A percentile compares a stretch with the other conserved stretches of the same genome.
phyloP scores from a whole-genome alignment of 148 eudicot genomes.

The Talinum fruticosum region DNA sequence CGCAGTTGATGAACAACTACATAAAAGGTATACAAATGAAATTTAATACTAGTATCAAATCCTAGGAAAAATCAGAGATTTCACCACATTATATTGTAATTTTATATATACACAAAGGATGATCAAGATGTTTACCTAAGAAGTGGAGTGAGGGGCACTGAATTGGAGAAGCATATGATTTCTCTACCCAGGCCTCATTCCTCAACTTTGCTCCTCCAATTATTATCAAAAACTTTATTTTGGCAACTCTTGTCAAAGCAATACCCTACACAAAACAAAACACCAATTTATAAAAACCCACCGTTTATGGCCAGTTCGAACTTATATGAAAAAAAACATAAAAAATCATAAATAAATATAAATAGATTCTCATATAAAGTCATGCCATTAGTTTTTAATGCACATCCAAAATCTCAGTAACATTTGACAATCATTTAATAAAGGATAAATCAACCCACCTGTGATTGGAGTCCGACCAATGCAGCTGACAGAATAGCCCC shows the following conservation, averaged over 20 bases:
- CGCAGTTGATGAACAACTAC: background rate
- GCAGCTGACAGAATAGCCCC: slow-evolving; percentile 87
- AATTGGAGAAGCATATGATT: slow-evolving; percentile 60
- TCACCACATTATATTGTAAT: background rate
- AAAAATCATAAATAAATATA: too few species aligned
- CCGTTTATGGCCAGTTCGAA: background rate
- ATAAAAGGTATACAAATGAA: background rate
- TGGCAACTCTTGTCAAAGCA: slow-evolving; percentile 70
- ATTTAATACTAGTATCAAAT: background rate
- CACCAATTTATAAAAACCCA: background rate
- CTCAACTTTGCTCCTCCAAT: slow-evolving; percentile 70
- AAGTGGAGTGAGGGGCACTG: slow-evolving; percentile 73
- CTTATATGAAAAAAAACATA: too few species aligned
- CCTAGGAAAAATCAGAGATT: background rate
- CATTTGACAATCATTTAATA: background rate
- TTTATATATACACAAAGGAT: background rate
- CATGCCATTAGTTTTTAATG: too few species aligned
- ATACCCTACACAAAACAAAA: slow-evolving; percentile 53
- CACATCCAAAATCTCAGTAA: background rate
- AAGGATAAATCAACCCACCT: slow-evolving; percentile 32
- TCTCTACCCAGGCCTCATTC: slow-evolving; percentile 38
- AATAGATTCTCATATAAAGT: too few species aligned
- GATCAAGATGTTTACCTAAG: slow-evolving; percentile 49
- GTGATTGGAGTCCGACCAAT: slow-evolving; percentile 67
- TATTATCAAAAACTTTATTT: slow-evolving; percentile 57